Percentiles rank a stretch among this genome's conserved stretches.
These are phyloP conservation scores for Pelargonium fulgidum DNA, from an alignment of 441 rosid species.

Conservation along the genomic window DNA sequence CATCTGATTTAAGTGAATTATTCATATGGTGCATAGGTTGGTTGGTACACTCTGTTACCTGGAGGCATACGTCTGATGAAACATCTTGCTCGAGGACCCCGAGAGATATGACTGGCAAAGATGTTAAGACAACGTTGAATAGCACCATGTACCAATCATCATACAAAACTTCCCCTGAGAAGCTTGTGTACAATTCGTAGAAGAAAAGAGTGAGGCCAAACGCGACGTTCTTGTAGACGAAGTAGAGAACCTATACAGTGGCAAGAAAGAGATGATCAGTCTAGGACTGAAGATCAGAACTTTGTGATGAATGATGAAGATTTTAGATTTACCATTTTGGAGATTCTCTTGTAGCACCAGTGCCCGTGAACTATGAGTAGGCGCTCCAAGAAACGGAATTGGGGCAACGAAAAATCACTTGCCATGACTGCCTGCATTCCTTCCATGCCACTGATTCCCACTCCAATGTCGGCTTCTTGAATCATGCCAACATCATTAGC, in stretches of 20 bases:
- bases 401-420: constrained; percentile 81
- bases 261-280: constrained; percentile 8
- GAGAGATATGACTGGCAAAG: constrained; percentile 63
- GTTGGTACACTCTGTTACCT: constrained; percentile 27
- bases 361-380: constrained; percentile 89
- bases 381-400: constrained; percentile 74
- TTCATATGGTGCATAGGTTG: too few relatives aligned
- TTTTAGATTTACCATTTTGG: constrained; percentile 59
- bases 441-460: constrained; percentile 87
- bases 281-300: constrained; percentile 8
- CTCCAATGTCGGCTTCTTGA: constrained; percentile 91
- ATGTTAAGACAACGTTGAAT: constrained; percentile 64
- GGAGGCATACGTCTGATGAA: constrained; percentile 57
- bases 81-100: constrained; percentile 78
- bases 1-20: too few relatives aligned
- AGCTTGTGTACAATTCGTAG: constrained; percentile 57
- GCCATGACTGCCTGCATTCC: constrained; percentile 99
- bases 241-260: constrained; percentile 45
- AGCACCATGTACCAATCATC: constrained; percentile 61
- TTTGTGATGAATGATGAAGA: too few relatives aligned
- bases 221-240: constrained; percentile 69
- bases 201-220: constrained; percentile 73
- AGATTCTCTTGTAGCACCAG: constrained; percentile 94
- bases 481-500: constrained; percentile 98
- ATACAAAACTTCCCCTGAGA: constrained; percentile 55